phyloP scores from a whole-genome alignment of 352 stramenopile genomes.

The Phytophthora fragariae region DNA sequence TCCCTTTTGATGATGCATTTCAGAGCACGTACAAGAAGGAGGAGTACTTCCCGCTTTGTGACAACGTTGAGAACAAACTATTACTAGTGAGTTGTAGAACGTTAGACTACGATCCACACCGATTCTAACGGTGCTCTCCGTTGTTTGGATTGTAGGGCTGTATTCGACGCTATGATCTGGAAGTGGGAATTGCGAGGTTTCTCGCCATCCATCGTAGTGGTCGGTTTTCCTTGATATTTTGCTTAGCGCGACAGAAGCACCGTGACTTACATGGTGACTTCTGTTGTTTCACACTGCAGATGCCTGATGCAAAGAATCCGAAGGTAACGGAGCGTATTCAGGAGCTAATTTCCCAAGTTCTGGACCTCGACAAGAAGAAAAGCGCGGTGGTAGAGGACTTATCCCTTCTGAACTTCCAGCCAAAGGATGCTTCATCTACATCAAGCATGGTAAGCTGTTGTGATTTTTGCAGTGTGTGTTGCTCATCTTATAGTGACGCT shows the following conservation, averaged over 20 bases:
- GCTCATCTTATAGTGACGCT: background rate
- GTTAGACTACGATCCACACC: background rate
- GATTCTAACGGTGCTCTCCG: background rate
- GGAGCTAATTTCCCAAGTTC: constrained; percentile 66
- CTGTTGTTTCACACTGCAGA: constrained; percentile 37
- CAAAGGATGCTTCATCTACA: constrained; percentile 54
- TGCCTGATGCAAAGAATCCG: constrained; percentile 57
- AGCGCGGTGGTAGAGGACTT: constrained; percentile 68
- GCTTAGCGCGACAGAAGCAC: background rate
- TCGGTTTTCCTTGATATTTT: constrained; percentile 18
- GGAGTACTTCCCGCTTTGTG: constrained; percentile 83
- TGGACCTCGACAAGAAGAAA: constrained; percentile 75
- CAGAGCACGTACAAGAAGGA: constrained; percentile 75
- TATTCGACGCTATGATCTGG: constrained; percentile 73
- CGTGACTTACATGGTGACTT: background rate
- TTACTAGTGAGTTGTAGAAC: constrained; percentile 52
- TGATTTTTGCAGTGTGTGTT: background rate
- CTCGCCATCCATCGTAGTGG: constrained; percentile 63
- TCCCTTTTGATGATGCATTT: background rate
- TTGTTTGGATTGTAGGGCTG: constrained; percentile 46
- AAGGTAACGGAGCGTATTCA: constrained; percentile 74
- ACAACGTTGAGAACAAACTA: constrained; percentile 51
- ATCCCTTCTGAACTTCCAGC: constrained; percentile 75
- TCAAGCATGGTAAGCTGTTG: constrained; percentile 51
- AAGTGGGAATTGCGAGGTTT: constrained; percentile 78